phyloP scores from a whole-genome alignment of 2,329 filamentous ascomycete species.

The Coniochaeta sp. region DNA sequence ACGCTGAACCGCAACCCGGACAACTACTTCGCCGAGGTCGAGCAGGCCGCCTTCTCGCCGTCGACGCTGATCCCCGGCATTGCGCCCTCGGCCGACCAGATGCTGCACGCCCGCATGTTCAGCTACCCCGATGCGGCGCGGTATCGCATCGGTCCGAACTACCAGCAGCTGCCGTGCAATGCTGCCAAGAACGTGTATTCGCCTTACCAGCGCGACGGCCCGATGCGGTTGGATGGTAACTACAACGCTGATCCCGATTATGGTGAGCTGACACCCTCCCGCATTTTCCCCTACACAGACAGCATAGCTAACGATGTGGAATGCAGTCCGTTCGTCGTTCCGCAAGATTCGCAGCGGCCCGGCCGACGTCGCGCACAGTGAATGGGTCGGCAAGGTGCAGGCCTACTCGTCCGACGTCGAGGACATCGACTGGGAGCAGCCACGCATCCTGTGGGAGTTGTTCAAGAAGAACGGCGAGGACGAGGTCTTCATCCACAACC shows the following conservation, averaged over 20 bases:
- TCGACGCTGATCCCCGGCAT: slow-evolving; percentile 48
- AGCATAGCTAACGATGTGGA: not conserved
- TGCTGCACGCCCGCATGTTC: slow-evolving; percentile 27
- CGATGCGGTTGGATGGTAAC: slow-evolving; percentile 28
- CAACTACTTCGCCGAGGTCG: slow-evolving; percentile 25
- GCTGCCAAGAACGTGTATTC: slow-evolving; percentile 24
- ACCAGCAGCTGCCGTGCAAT: slow-evolving; percentile 49
- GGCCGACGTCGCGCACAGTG: not conserved
- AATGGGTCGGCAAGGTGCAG: not conserved
- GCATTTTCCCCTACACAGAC: not conserved
- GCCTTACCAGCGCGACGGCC: slow-evolving; percentile 32
- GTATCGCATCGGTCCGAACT: slow-evolving; percentile 52
- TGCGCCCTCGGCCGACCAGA: slow-evolving; percentile 43
- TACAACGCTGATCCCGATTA: slow-evolving; percentile 39
- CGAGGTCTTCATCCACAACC: slow-evolving; percentile 1
- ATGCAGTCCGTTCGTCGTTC: not conserved
- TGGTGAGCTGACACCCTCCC: slow-evolving; percentile 7
- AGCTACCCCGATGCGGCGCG: slow-evolving; percentile 48
- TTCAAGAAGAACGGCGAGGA: slow-evolving; percentile 3
- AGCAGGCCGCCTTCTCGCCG: slow-evolving; percentile 52
- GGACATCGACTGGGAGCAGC: not conserved
- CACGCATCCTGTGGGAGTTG: not conserved
- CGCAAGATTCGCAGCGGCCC: not conserved
- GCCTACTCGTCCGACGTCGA: not conserved
- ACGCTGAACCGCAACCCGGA: slow-evolving; percentile 7